A percentile compares a stretch with the other conserved stretches of the same genome.
Evolutionary conservation across 1,284 basidiomycete species (phyloP).

Genomic region (Sphagnurus paluster): DNA sequence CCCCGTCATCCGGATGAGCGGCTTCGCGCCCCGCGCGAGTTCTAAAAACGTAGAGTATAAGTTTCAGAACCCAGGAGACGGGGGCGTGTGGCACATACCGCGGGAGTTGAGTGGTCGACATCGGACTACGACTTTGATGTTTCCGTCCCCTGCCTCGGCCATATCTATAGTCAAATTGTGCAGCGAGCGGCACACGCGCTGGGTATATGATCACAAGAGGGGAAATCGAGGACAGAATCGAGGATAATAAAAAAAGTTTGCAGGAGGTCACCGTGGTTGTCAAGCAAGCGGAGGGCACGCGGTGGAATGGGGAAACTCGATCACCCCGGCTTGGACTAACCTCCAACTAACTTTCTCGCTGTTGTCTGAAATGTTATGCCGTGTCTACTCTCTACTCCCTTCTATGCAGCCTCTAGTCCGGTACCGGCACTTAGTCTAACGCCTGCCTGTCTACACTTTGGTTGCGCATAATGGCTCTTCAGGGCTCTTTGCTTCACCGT

Average conservation of each 20-base stretch:
- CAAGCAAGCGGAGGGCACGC: slow-evolving; percentile 14
- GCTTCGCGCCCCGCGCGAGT: slow-evolving; percentile 87
- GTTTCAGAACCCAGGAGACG: slow-evolving; percentile 7
- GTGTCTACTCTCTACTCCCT: too few species aligned
- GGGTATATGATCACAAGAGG: slow-evolving; percentile 1
- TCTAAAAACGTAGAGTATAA: slow-evolving; percentile 48
- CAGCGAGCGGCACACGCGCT: slow-evolving; percentile 11
- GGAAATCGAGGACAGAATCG: slow-evolving; percentile 16
- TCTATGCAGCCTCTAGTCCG: too few species aligned
- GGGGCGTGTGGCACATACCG: slow-evolving; percentile 53
- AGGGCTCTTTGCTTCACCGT: too few species aligned
- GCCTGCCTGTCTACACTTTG: too few species aligned
- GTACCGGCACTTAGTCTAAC: too few species aligned
- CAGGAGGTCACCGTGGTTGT: slow-evolving; percentile 18
- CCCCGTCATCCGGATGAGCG: slow-evolving; percentile 90
- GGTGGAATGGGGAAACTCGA: slow-evolving; percentile 11
- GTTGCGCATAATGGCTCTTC: too few species aligned
- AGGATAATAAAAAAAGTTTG: slow-evolving; percentile 9
- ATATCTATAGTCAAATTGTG: slow-evolving; percentile 25
- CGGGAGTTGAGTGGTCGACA: slow-evolving; percentile 93
- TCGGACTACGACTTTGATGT: slow-evolving; percentile 96
- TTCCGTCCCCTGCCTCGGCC: slow-evolving; percentile 64
- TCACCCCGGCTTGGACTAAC: background rate
- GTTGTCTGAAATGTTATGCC: too few species aligned
- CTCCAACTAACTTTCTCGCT: too few species aligned